Evolutionary conservation across 805 yeast genomes (phyloP), one percentile per base, ranked within the genome.

Genomic region (Diddensiella santjacobensis): DNA sequence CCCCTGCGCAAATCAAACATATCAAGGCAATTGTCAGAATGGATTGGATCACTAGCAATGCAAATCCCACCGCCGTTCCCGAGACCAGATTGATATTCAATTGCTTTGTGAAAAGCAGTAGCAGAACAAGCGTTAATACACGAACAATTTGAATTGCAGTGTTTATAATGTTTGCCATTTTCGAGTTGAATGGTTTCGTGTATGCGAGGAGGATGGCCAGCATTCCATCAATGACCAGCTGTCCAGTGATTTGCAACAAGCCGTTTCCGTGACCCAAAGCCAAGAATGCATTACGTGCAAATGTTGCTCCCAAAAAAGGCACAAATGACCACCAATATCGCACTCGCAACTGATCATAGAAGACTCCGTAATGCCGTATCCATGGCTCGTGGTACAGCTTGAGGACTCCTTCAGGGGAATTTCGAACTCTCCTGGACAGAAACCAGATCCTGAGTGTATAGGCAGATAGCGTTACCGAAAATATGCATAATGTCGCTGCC

Each of bases 321-420:
- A 65, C 51, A 42, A 65, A 64, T 37, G 60, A 58, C 68, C 68
- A 65, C 68, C 69, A 65, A 48, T 51, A 61, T 36, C 51, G 44
- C 30, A 60, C 55, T 43, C 57, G 54, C 49, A 60, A 65, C 49
- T 62, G 64, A 47, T 63, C 64, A 48, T 65, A 64, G 40, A 65
- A 60, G 13, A 65, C 59, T 3, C 69, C 68, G 44, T 62, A 65
- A 40, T 54, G 53, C 2, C 56, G 48, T 24, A 61, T 50, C 65
- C 64, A 62, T 2, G 67, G 65, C 41, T 63, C 55, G 51, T 65
- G 58, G 40, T 59, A 62, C 4, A 65, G 45, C 30, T 51, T 50
- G 30, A 57, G 61, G 5, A 55, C 31, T 2, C 60, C 60, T 3
- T 53, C 58, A 18, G 45, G 40, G 20, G 47, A 43, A 10, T 56